Percentiles rank a stretch among this genome's conserved stretches.
These are phyloP conservation scores for Petasospora rhodanensis DNA, from an alignment of 1,139 yeast species.

Conservation along the genomic window DNA sequence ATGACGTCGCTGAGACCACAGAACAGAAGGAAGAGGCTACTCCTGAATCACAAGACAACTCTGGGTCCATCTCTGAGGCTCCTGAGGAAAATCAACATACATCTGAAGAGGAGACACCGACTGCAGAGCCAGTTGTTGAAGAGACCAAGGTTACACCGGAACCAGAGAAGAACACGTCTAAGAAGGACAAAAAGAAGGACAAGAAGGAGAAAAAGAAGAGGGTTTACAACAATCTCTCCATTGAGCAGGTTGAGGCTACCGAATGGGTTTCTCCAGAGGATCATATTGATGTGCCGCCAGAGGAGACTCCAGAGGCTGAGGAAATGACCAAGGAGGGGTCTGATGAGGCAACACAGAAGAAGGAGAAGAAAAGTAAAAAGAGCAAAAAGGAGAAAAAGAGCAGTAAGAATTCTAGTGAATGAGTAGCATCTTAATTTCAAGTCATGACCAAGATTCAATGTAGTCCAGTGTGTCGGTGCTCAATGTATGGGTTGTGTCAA, in stretches of 20 bases:
- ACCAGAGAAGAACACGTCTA: not conserved
- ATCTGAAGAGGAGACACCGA: not conserved
- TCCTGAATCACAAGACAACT: no score
- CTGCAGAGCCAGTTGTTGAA: not conserved
- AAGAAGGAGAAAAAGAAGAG: conserved; percentile 4
- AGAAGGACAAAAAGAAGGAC: conserved; percentile 2
- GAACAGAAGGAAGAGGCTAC: not conserved
- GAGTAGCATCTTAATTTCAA: no score
- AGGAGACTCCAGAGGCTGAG: conserved; percentile 12
- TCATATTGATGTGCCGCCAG: conserved; percentile 12
- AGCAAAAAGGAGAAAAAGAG: not conserved
- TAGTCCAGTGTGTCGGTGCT: no score
- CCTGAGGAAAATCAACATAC: not conserved
- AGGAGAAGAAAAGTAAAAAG: conserved; percentile 1
- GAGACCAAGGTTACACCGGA: not conserved
- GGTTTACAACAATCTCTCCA: conserved; percentile 27
- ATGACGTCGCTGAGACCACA: conserved; percentile 21
- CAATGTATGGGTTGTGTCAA: no score
- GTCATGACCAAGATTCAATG: no score
- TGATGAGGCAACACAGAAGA: no score
- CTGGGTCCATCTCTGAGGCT: not conserved
- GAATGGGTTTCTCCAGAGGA: conserved; percentile 29
- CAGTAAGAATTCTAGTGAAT: conserved; percentile 1
- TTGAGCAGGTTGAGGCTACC: conserved; percentile 39
- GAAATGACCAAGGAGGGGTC: conserved; percentile 12